Conservation (phyloP, 208 protist genomes). For the Strigomonas culicis region DNA sequence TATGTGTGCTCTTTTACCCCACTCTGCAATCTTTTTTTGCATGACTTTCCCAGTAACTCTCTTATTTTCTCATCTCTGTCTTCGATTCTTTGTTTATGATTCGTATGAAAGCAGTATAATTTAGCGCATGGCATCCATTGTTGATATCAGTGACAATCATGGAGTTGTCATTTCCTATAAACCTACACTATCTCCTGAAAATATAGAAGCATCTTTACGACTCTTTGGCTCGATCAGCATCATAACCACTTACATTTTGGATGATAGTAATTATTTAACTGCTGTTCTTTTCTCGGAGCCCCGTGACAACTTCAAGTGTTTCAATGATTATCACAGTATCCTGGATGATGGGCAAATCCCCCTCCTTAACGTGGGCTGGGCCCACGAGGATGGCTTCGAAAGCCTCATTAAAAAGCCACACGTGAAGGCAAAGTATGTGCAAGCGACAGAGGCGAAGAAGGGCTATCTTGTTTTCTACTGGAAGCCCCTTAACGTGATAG, state of each 20-base stretch:
- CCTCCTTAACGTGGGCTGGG: constrained; percentile 54
- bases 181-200: no score
- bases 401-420: constrained; percentile 42
- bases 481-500: constrained; percentile 18
- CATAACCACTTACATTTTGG: no score
- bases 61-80: neutral
- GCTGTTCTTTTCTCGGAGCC: no score
- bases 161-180: no score
- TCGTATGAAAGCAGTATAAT: neutral
- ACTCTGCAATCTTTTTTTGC: constrained; percentile 1
- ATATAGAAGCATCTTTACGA: no score
- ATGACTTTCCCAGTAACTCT: neutral
- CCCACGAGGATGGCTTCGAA: constrained; percentile 36
- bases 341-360: neutral
- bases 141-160: no score
- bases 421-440: constrained; percentile 22
- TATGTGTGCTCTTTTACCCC: neutral
- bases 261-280: no score
- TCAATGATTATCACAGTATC: neutral
- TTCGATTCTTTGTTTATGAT: neutral
- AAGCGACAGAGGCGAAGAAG: neutral
- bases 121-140: neutral
- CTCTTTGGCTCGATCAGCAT: no score
- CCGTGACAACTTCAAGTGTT: no score
- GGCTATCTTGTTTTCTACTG: constrained; percentile 47